Evolutionary conservation across 2,329 filamentous ascomycete genomes (phyloP).

Genomic region (Podosphaera fusca): DNA sequence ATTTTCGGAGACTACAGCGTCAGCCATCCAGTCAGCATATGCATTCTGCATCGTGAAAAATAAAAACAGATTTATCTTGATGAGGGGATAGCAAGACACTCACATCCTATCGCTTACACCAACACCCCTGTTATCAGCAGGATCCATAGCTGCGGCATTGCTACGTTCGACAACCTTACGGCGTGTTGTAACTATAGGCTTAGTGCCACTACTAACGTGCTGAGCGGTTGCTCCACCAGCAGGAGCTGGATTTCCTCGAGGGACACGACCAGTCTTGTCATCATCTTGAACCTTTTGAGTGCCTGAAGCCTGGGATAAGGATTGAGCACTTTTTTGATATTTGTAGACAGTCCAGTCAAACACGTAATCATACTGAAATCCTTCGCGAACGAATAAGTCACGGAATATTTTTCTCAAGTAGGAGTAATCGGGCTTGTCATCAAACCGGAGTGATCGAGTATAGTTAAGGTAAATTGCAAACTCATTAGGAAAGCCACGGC

Average conservation of each 20-base stretch:
- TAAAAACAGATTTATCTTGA: slow-evolving; percentile 65
- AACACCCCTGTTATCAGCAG: slow-evolving; percentile 50
- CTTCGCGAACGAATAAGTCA: slow-evolving; percentile 93
- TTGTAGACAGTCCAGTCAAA: slow-evolving; percentile 99
- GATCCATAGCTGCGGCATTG: slow-evolving; percentile 32
- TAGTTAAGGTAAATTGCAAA: slow-evolving; percentile 99
- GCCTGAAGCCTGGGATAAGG: slow-evolving; percentile 63
- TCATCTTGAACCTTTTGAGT: slow-evolving; percentile 45
- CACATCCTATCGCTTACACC: slow-evolving; percentile 86
- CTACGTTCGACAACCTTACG: slow-evolving; percentile 64
- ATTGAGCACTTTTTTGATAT: slow-evolving; percentile 97
- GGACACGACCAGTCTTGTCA: slow-evolving; percentile 49
- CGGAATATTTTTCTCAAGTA: slow-evolving; percentile 99
- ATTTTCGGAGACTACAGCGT: slow-evolving; percentile 63
- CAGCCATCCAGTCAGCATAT: slow-evolving; percentile 55
- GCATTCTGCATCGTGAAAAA: slow-evolving; percentile 59
- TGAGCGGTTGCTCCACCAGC: slow-evolving; percentile 32
- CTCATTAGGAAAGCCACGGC: slow-evolving; percentile 97
- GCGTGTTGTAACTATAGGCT: slow-evolving; percentile 51
- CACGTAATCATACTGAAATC: slow-evolving; percentile 99
- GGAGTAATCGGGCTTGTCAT: slow-evolving; percentile 98
- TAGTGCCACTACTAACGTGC: slow-evolving; percentile 32
- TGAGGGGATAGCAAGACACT: slow-evolving; percentile 43
- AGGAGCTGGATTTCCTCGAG: slow-evolving; percentile 28
- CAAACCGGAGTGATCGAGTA: slow-evolving; percentile 91